Evolutionary conservation across 768 basidiomycete species (phyloP), one percentile per base, ranked within the genome.

Genomic region (Collybiopsis confluens): DNA sequence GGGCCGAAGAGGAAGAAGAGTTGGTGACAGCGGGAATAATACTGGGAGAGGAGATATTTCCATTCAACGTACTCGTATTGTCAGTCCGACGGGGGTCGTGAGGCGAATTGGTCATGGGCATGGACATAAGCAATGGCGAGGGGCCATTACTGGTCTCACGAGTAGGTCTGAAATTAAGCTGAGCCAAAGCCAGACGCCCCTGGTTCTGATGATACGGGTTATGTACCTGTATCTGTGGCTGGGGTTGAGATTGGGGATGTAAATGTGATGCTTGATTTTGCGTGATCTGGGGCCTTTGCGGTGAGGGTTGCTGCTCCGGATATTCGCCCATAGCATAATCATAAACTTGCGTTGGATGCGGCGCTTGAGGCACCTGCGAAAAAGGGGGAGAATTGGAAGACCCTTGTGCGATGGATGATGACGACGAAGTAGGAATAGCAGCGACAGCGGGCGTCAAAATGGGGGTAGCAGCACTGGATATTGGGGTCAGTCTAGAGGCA

Each of bases 211-310:
- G 24, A 21, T 48, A 45, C 20, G 35, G 46, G 33, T 46, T 35
- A 28, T 15, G 28, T 21, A 45, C 54, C 24, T 35, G 21, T 9
- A 41, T 45, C 52, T 4, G 43, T 41, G 37, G 52, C 26, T n/a
- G 56, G 41, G 20, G 59, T 26, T 11, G 52, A 21, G 30, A 58
- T 28, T 35, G 45, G 20, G 51, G 48, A 16, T n/a, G 15, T 49
- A 30, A 11, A 13, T 27, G 54, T 42, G 1, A 40, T 13, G 21
- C 56, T 24, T 36, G 50, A 38, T 33, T 18, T 47, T 53, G 50
- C 48, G 56, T 60, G 56, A 59, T 41, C 28, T 65, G 66, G 7
- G 58, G 46, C 26, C 61, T 65, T 7, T 54, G 54, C 20, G 57
- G 65, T 13, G 43, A 58, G 15, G 23, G 60, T 26, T 54, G 55